A percentile compares a stretch with the other conserved stretches of the same genome.
These are phyloP conservation scores for Calocybe indica DNA, from an alignment of 768 basidiomycete genomes.

Conservation along the genomic window DNA sequence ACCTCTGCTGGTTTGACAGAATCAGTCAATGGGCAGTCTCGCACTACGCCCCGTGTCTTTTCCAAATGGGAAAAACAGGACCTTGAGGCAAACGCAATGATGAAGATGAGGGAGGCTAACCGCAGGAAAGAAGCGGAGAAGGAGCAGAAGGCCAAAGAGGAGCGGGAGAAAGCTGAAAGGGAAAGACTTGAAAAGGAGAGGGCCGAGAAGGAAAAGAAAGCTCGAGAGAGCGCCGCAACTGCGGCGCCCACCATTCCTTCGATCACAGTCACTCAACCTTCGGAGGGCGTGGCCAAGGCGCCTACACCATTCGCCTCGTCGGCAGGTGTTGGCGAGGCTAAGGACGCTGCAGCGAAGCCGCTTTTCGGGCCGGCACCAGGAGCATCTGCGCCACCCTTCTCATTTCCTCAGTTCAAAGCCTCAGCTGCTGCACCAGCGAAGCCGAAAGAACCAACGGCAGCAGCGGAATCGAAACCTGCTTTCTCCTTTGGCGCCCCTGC, in stretches of 20 bases:
- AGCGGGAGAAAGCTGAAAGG: constrained; percentile 26
- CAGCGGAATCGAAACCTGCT: too few species aligned
- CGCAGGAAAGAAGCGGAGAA: constrained; percentile 37
- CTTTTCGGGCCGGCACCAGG: too few species aligned
- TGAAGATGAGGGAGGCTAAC: constrained; percentile 53
- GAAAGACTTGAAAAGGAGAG: constrained; percentile 24
- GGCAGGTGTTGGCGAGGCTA: background rate
- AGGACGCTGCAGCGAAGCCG: too few species aligned
- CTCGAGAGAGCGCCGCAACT: constrained; percentile 14
- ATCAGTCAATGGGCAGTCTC: constrained; percentile 45
- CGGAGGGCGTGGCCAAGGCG: too few species aligned
- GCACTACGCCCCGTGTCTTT: constrained; percentile 32
- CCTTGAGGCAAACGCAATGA: constrained; percentile 73
- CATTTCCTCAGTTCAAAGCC: too few species aligned
- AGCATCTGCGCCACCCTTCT: too few species aligned
- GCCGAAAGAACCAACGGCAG: too few species aligned
- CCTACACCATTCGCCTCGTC: constrained; percentile 9
- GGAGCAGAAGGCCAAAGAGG: constrained; percentile 34
- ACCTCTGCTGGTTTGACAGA: constrained; percentile 34
- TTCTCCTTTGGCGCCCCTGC: too few species aligned
- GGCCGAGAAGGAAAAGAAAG: constrained; percentile 15
- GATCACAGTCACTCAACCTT: constrained; percentile 16
- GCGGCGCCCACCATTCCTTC: constrained; percentile 15
- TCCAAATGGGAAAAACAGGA: constrained; percentile 89
- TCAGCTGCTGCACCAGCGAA: too few species aligned